These are phyloP conservation scores for Schwanniomyces occidentalis DNA, from an alignment of 805 yeast species.

Conservation along the genomic window DNA sequence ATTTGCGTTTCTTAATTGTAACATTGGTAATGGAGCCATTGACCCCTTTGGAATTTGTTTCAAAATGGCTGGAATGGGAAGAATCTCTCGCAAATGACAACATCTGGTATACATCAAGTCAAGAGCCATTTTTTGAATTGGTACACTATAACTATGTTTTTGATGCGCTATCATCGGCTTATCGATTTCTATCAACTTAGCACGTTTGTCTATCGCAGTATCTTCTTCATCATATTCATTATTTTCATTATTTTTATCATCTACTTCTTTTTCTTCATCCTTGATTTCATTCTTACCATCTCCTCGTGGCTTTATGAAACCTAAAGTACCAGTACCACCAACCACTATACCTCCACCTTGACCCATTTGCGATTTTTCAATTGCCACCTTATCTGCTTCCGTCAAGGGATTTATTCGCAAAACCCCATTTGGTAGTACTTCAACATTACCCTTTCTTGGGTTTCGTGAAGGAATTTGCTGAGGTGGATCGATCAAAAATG, in stretches of 20 bases:
- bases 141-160: slow-evolving; percentile 25
- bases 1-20: slow-evolving; percentile 79
- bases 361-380: slow-evolving; percentile 41
- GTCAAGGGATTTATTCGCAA: slow-evolving; percentile 55
- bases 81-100: slow-evolving; percentile 86
- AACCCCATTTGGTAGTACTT: slow-evolving; percentile 53
- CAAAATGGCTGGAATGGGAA: slow-evolving; percentile 86
- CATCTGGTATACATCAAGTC: slow-evolving; percentile 87
- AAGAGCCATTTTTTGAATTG: slow-evolving; percentile 48
- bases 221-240: slow-evolving; percentile 17
- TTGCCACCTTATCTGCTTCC: slow-evolving; percentile 49
- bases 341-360: slow-evolving; percentile 70
- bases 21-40: slow-evolving; percentile 66
- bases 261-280: slow-evolving; percentile 18
- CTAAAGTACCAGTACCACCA: slow-evolving; percentile 73
- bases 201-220: slow-evolving; percentile 22
- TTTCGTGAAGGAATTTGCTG: slow-evolving; percentile 89
- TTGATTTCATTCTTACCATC: slow-evolving; percentile 7
- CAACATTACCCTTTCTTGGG: slow-evolving; percentile 77
- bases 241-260: slow-evolving; percentile 9
- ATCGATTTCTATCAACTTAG: slow-evolving; percentile 27
- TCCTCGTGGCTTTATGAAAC: slow-evolving; percentile 28
- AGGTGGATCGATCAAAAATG: slow-evolving; percentile 54
- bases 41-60: slow-evolving; percentile 73
- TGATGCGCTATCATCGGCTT: slow-evolving; percentile 30